Base-by-base conservation (phyloP, 2,329 filamentous ascomycete species). In the Colletotrichum gigasporum region DNA sequence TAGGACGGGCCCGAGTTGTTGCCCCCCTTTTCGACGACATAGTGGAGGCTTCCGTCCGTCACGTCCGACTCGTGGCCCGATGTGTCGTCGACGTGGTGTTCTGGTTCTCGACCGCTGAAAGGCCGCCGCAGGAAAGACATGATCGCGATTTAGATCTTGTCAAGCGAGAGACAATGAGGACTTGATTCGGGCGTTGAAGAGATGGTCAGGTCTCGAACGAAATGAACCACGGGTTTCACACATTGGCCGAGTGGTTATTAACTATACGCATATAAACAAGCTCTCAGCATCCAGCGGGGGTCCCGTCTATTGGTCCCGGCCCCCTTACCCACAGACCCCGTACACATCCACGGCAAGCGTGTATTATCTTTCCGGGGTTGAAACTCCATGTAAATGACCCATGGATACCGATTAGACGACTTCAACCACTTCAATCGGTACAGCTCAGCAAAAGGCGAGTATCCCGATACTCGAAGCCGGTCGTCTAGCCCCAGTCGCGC, bases 1-100 rank as follows among this genome's bases (percentile, higher is more conserved):
- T 87, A 88, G 0, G 83, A 81, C 2, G 79, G 74, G 39, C 78
- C 73, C 4, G 80, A 76, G 16, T 78, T 80, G 68, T 89, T 89
- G 5, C 79, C 82, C 1, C 78, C 82, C 12, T 72, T 53, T 7
- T 53, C 50, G 24, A 53, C 50, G 4, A 53, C 50, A 32, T 32
- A 53, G 35, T 30, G 50, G n/a, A 53, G 50, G 16, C 24, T 32
- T 4, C 20, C 41, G 10, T 44, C 41, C 3, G 41, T 44, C 10
- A 44, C 41, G 3, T 44, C 41, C 2, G 20, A 44, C 41, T 16
- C 41, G 10, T 44, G 18, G 3, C 10, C 41, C 12, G 41, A 24
- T 14, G 8, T 26, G 1, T 44, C 41, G 10, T 44, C 41, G 20
- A 44, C 41, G 7, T 26, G 5, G 3, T 11, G 2, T 5, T 22